Conservation (phyloP, 805 yeast species). For the Ascoidea tarda region DNA sequence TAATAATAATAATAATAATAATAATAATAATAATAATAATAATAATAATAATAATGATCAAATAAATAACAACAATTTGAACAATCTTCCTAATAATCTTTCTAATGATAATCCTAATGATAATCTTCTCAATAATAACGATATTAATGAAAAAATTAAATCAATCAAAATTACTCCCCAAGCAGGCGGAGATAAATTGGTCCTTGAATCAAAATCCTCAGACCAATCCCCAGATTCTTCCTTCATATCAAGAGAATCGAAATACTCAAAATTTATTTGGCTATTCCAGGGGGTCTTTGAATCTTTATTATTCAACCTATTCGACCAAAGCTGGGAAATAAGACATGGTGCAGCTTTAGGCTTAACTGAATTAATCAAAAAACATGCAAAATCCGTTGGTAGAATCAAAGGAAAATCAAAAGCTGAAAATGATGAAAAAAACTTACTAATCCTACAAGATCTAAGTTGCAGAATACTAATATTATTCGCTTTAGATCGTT, state of each 20-base stretch:
- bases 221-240: conserved; percentile 33
- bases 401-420: conserved; percentile 49
- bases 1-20: too few species aligned
- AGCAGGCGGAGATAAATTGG: conserved; percentile 66
- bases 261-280: conserved; percentile 72
- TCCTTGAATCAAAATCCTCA: conserved; percentile 57
- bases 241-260: conserved; percentile 55
- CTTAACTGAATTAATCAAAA: conserved; percentile 67
- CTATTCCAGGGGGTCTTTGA: conserved; percentile 91
- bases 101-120: conserved; percentile 15
- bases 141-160: conserved; percentile 8
- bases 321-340: conserved; percentile 82
- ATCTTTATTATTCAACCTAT: conserved; percentile 60
- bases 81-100: conserved; percentile 9
- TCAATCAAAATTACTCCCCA: conserved; percentile 61
- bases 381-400: conserved; percentile 80
- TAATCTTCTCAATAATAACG: conserved; percentile 17
- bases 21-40: too few species aligned
- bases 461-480: conserved; percentile 75
- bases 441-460: conserved; percentile 68
- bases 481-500: conserved; percentile 81
- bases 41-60: neutral
- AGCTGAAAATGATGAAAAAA: conserved; percentile 51
- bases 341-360: conserved; percentile 96
- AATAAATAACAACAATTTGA: conserved; percentile 2